Evolutionary conservation across 2,329 filamentous ascomycete species (phyloP).

Genomic region (Boeremia lycopersici): DNA sequence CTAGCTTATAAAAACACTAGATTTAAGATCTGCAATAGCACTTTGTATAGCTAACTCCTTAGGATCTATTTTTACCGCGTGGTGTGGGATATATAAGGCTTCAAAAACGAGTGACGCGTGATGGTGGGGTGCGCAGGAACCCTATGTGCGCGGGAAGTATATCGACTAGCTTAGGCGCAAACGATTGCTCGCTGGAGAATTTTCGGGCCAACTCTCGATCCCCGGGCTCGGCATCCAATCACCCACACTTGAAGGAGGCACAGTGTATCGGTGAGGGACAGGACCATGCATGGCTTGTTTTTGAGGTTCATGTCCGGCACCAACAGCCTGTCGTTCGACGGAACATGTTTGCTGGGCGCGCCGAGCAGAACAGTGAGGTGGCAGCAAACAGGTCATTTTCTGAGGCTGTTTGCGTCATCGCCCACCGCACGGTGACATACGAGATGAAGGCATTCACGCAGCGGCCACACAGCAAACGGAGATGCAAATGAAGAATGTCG

Average conservation of each 20-base stretch:
- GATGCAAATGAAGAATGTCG: constrained; percentile 31
- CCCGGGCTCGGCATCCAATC: constrained; percentile 9
- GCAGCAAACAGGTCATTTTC: constrained; percentile 24
- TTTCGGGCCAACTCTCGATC: constrained; percentile 7
- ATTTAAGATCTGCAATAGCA: no score
- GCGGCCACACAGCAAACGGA: constrained; percentile 23
- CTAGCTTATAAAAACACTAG: no score
- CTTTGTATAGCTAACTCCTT: no score
- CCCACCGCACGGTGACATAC: constrained; percentile 10
- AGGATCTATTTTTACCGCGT: no score
- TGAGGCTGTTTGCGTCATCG: constrained; percentile 30
- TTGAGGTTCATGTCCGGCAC: constrained; percentile 17
- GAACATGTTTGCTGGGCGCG: constrained; percentile 5
- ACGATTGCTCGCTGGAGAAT: constrained; percentile 11
- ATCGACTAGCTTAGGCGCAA: no score
- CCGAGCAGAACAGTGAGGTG: constrained; percentile 14
- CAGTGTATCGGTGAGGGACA: constrained; percentile 17
- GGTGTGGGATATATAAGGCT: no score
- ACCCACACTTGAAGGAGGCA: constrained; percentile 6
- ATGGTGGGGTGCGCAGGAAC: no score
- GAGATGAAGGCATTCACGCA: constrained; percentile 23
- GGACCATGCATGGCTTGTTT: constrained; percentile 17
- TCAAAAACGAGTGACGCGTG: no score
- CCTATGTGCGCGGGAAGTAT: no score
- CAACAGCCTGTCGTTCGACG: constrained; percentile 14